Base-by-base conservation (phyloP, 352 stramenopile genomes). In the Phytophthora sp. region DNA sequence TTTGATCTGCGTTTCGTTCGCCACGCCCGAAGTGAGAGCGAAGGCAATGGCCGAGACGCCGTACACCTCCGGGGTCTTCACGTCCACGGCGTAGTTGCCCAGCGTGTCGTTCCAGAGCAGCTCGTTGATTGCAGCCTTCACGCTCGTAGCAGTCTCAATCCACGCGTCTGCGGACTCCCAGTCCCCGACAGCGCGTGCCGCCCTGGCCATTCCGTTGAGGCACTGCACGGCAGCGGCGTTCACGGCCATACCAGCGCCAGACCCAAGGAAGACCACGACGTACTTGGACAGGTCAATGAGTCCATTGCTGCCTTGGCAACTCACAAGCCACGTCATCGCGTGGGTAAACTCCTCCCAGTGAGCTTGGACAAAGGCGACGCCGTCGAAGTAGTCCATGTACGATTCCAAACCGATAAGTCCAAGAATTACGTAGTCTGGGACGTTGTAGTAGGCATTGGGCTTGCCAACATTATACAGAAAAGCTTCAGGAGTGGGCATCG, bases 341-440 rank as follows among this genome's bases (percentile, higher is more conserved):
- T 49, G 53, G 23, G 31, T 67, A 13, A 68, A 58, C 21, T 59
- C 46, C 12, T 54, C 61, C 66, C 66, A 75, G 23, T 75, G 46
- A 1, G 41, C 34, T 42, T 61, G 20, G 7, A 54, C 54, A n/a
- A 75, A 75, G 0, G 20, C 50, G 2, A 68, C 20, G 32, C 56
- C 61, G 35, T 75, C 49, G 38, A 52, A 75, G 46, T 75, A 75
- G 21, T 75, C 66, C 66, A 75, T 75, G 55, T 69, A 75, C 1
- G 66, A 72, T 6, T 62, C 62, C 15, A 75, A 62, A 2, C 66
- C 66, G 15, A 72, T 59, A 4, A 75, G 50, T 2, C 66, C 62
- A n/a, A 75, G 38, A 12, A 75, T 72, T 8, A 61, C 66, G n/a
- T 75, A 71, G 54, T 71, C 66, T 0, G 61, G 66, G 45, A 72